Evolutionary conservation across 805 yeast species (phyloP).

Genomic region (Candida dajiaensis): DNA sequence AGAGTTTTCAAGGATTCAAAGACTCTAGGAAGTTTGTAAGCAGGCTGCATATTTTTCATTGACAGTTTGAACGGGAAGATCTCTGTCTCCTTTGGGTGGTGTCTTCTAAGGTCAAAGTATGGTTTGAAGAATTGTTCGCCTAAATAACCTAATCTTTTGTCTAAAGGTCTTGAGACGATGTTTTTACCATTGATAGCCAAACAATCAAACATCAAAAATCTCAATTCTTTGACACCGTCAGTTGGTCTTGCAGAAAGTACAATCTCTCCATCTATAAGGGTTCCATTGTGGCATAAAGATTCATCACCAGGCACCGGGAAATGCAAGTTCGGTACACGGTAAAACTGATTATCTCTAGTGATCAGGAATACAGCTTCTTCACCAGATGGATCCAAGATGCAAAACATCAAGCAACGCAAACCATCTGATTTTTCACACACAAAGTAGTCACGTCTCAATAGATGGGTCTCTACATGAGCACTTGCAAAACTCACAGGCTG

Average conservation of each 20-base stretch:
- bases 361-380: slow-evolving; percentile 88
- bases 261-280: slow-evolving; percentile 90
- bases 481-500: slow-evolving; percentile 92
- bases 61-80: slow-evolving; percentile 81
- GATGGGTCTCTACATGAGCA: slow-evolving; percentile 56
- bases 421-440: slow-evolving; percentile 98
- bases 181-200: slow-evolving; percentile 73
- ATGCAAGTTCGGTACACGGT: slow-evolving; percentile 74
- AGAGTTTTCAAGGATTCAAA: slow-evolving; percentile 64
- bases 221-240: slow-evolving; percentile 54
- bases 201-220: slow-evolving; percentile 89
- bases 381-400: slow-evolving; percentile 57
- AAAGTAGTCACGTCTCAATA: slow-evolving; percentile 70
- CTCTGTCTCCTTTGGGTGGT: slow-evolving; percentile 67
- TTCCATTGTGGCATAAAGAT: slow-evolving; percentile 71
- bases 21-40: slow-evolving; percentile 73
- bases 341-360: slow-evolving; percentile 85
- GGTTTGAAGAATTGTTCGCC: slow-evolving; percentile 80
- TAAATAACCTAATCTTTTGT: slow-evolving; percentile 82
- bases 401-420: slow-evolving; percentile 69
- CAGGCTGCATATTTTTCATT: slow-evolving; percentile 81
- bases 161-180: slow-evolving; percentile 64
- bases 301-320: slow-evolving; percentile 59
- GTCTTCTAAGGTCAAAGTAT: slow-evolving; percentile 59
- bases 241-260: slow-evolving; percentile 58